Percentiles rank a stretch among this genome's conserved stretches.
Evolutionary conservation across 352 stramenopile species (phyloP).

Genomic region (Pythium dissotocum): DNA sequence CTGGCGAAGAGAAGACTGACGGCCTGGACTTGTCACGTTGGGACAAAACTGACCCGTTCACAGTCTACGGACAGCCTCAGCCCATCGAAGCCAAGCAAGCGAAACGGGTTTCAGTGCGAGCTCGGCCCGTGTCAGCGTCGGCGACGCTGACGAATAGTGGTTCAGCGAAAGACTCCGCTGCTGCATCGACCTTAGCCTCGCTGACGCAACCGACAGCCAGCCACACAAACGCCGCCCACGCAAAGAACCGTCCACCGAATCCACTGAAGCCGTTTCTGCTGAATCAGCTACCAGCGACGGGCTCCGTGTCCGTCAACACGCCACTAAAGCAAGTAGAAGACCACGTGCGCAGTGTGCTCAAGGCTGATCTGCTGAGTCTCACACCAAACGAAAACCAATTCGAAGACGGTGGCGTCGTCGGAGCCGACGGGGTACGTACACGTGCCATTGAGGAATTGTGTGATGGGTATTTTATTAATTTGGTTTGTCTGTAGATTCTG

Average conservation of each 20-base stretch:
- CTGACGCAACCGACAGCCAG: neutral
- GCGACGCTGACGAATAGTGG: slow-evolving; percentile 3
- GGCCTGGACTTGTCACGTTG: slow-evolving; percentile 17
- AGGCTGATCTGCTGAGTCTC: slow-evolving; percentile 44
- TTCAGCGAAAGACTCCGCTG: neutral
- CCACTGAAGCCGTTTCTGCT: slow-evolving; percentile 22
- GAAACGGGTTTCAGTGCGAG: slow-evolving; percentile 6
- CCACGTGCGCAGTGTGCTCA: slow-evolving; percentile 60
- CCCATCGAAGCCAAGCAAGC: slow-evolving; percentile 34
- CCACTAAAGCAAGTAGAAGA: slow-evolving; percentile 36
- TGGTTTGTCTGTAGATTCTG: slow-evolving; percentile 35
- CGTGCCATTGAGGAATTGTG: neutral
- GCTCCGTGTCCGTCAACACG: neutral
- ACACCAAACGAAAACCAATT: slow-evolving; percentile 46
- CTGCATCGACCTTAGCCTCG: slow-evolving; percentile 1
- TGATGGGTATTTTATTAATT: neutral
- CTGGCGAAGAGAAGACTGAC: neutral
- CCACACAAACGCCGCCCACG: neutral
- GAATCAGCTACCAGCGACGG: slow-evolving; percentile 12
- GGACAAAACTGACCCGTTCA: slow-evolving; percentile 37
- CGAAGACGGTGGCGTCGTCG: slow-evolving; percentile 45
- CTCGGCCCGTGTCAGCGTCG: slow-evolving; percentile 31
- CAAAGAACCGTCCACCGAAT: neutral
- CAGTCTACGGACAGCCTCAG: slow-evolving; percentile 54
- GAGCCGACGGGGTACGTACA: slow-evolving; percentile 46